Percentiles rank a stretch among this genome's conserved stretches.
These are phyloP conservation scores for Rhodosporidiobolus odoratus DNA, from an alignment of 768 basidiomycete species.

Conservation along the genomic window DNA sequence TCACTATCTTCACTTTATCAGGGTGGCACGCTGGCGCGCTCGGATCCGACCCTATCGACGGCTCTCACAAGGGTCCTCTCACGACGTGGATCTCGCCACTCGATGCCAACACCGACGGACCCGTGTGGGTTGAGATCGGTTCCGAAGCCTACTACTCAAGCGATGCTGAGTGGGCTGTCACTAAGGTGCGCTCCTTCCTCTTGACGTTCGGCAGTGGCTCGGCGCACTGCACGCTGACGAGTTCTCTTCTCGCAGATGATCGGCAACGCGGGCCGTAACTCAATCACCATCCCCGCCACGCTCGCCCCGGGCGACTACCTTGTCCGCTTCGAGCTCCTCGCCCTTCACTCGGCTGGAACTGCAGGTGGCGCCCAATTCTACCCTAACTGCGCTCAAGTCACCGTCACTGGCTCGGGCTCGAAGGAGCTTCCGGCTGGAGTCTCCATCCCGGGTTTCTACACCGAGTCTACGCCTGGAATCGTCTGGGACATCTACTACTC, in stretches of 20 bases:
- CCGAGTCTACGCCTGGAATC: not conserved
- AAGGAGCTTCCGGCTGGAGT: slow-evolving; percentile 3
- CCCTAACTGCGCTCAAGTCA: slow-evolving; percentile 14
- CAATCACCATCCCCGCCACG: not conserved
- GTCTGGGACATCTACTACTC: slow-evolving; percentile 3
- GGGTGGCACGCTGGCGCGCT: slow-evolving; percentile 1
- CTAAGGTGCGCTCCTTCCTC: not conserved
- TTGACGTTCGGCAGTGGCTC: too few relatives aligned
- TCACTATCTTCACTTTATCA: too few relatives aligned
- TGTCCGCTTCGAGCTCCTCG: slow-evolving; percentile 17
- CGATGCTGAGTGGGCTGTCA: slow-evolving; percentile 3
- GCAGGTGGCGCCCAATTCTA: slow-evolving; percentile 7
- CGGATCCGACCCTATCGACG: slow-evolving; percentile 11
- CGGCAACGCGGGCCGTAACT: slow-evolving; percentile 5
- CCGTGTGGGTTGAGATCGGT: slow-evolving; percentile 12
- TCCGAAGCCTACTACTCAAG: not conserved
- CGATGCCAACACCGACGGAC: not conserved
- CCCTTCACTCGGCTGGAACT: not conserved
- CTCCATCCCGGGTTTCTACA: slow-evolving; percentile 3
- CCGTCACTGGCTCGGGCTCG: not conserved
- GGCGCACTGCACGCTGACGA: too few relatives aligned
- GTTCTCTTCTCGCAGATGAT: not conserved
- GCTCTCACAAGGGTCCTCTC: slow-evolving; percentile 7
- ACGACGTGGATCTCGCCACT: slow-evolving; percentile 7
- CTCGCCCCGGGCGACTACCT: slow-evolving; percentile 15